Evolutionary conservation across 1,284 basidiomycete genomes (phyloP), one percentile per base, ranked within the genome.

Genomic region (Salmacisia buchloeana): DNA sequence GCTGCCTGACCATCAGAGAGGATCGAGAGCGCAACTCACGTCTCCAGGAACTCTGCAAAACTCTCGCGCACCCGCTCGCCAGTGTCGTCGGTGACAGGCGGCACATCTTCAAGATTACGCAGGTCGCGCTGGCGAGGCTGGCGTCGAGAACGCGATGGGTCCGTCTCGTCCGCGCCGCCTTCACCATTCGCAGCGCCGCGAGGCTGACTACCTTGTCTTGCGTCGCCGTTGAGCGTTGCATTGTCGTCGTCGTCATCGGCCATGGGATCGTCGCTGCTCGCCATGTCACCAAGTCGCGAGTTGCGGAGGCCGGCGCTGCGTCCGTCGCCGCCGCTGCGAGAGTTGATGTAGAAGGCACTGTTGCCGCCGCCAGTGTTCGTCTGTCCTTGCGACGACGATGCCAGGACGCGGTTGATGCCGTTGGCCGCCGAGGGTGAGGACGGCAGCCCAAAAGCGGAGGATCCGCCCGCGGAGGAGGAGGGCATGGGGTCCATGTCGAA

Each of bases 51-150:
- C 4, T 86, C 85, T 77, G 90, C 88, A 77, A 97, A 97, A 71
- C 88, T 88, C 76, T 93, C 90, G 65, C 89, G 87, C 2, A 97
- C 90, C 72, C 89, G 90, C 81, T 97, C 93, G 59, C 93, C 93
- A 13, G 94, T 92, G 41, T 89, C 86, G 81, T 97, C 94, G 70
- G 88, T 89, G 1, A 97, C 92, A 58, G 91, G 82, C 0, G 92
- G 90, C 0, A 94, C 85, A 70, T 91, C 74, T 57, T 77, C 73
- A 5, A 73, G 67, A 43, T 75, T 70, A 13, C 69, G 71, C 41
- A 74, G 54, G 39, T 69, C 64, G 35, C 67, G 63, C 10, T 69
- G 69, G 2, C 71, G 66, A 39, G 69, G 63, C 18, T 68, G 63
- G 12, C 68, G 49, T 33, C 49, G 49, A 31, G 49, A 33, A 18